Base-by-base conservation (phyloP, 768 basidiomycete species). In the Kwoniella heveanensis region DNA sequence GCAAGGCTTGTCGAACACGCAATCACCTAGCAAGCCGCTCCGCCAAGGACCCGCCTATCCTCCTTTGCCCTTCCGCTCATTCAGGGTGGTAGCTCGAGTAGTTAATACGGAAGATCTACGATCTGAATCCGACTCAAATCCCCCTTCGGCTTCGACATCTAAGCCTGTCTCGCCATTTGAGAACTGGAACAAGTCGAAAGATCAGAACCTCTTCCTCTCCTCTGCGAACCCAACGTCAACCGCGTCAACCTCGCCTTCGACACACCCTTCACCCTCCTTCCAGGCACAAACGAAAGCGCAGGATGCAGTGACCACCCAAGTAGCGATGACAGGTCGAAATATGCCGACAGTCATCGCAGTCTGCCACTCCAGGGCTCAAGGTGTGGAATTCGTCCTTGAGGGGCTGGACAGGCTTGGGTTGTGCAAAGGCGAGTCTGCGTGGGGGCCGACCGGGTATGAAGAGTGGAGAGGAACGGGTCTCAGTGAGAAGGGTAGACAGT, bases 341-440 rank as follows among this genome's bases (percentile, higher is more conserved):
- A 84, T 86, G 29, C 78, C 81, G 0, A 90, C 90, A 3, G 79
- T 82, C 58, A 77, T 82, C 54, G 81, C 80, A 1, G 80, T 82
- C 10, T 82, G 81, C 64, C 80, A 81, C 63, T 81, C 80, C 12
- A 62, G 79, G 7, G 69, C 76, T 1, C 71, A 76, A 47, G 80
- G 80, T 7, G 85, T 94, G 54, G 87, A 90, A 77, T 91, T 94
- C 65, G 78, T 87, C n/a, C 85, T 88, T 0, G 88, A 94, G 53
- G 91, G 90, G 0, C 83, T 93, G 57, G 84, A 86, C 67, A 85
- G 87, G 76, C 83, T 94, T 60, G 90, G 90, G 0, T 80, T 93
- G 65, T 87, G 88, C 69, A 71, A 74, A 39, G 79, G 77, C 29
- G 71, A 73, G 48, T 79, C 79, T 29, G 78, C 78, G 2, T 81